Base-by-base conservation (phyloP, 345 rosid species). In the Xanthoceras sorbifolium region DNA sequence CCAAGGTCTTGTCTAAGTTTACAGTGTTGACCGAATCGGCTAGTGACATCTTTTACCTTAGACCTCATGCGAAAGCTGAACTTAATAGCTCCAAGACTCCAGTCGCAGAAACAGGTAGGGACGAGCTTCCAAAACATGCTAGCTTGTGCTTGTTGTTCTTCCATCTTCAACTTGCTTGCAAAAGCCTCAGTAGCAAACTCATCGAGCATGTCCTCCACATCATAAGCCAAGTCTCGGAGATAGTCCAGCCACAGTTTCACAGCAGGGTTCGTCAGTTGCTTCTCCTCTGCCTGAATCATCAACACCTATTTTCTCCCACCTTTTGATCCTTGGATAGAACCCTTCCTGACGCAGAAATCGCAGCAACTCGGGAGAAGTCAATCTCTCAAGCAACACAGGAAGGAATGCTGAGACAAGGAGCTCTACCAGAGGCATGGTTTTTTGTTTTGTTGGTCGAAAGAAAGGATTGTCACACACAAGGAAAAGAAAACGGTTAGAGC, bases 141-240 rank as follows among this genome's bases (percentile, higher is more conserved):
- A 22, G 31, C 15, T 40, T n/a, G n/a, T n/a, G n/a, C n/a, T n/a
- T 44, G 66, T 3, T 15, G 23, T 14, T 34, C 14, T 3, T 64
- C 42, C 10, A 3, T 14, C 52, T 5, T 38, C 31, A 66, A 22
- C 70, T 22, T 38, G 18, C 52, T 15, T 5, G 11, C 54, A 5
- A 20, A 22, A 9, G n/a, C 54, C 26, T 67, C 54, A 9, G 48
- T 67, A 20, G 6, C 63, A 34, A 67, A 55, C 38, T 65, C 73
- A 0, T 79, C 77, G 0, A 66, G 69, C 1, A 57, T 11, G 18
- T 79, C 82, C 3, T 73, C 82, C 1, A 32, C 64, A 1, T 79
- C 78, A 29, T 66, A 79, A 22, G 74, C 72, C 42, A 78, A 72
- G 23, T 28, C 66, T 17, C 0, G 4, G 0, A 78, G 62, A 15